phyloP scores from a whole-genome alignment of 805 yeast species.

The Candida silvatica region DNA sequence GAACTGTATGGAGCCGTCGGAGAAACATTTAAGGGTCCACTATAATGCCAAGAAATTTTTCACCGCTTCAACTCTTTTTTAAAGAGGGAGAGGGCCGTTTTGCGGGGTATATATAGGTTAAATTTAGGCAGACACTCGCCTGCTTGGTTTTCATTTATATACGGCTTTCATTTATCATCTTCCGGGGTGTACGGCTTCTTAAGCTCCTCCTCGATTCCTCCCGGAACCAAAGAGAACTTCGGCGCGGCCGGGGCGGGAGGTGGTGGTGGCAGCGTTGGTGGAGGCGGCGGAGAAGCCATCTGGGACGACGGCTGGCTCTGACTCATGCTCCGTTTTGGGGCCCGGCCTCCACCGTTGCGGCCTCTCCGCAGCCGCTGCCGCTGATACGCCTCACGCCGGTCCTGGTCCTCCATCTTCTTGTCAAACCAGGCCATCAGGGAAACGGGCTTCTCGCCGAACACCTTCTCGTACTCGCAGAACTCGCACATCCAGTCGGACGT shows the following conservation, averaged over 20 bases:
- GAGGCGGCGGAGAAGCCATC: constrained; percentile 1
- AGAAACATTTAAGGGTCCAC: too few species aligned
- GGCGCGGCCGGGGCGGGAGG: constrained; percentile 1
- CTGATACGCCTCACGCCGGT: constrained; percentile 19
- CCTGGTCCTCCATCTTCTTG: constrained; percentile 22
- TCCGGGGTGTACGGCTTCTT: too few species aligned
- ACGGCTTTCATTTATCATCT: too few species aligned
- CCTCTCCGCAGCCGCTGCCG: constrained; percentile 11
- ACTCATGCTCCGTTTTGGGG: constrained; percentile 2
- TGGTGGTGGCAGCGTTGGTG: constrained; percentile 4
- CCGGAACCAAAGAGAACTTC: too few species aligned
- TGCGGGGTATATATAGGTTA: too few species aligned
- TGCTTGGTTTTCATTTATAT: too few species aligned
- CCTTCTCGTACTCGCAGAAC: constrained; percentile 40
- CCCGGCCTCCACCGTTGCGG: constrained; percentile 5
- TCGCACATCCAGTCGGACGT: constrained; percentile 27
- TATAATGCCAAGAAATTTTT: too few species aligned
- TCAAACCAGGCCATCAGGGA: constrained; percentile 38
- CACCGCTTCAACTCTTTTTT: too few species aligned
- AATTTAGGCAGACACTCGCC: too few species aligned
- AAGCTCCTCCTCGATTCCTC: too few species aligned
- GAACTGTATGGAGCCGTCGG: too few species aligned
- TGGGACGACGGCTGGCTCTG: neutral
- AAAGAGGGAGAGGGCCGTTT: too few species aligned
- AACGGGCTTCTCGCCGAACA: constrained; percentile 37